Conservation (phyloP, 1,284 basidiomycete species). For the Tilletia indica region DNA sequence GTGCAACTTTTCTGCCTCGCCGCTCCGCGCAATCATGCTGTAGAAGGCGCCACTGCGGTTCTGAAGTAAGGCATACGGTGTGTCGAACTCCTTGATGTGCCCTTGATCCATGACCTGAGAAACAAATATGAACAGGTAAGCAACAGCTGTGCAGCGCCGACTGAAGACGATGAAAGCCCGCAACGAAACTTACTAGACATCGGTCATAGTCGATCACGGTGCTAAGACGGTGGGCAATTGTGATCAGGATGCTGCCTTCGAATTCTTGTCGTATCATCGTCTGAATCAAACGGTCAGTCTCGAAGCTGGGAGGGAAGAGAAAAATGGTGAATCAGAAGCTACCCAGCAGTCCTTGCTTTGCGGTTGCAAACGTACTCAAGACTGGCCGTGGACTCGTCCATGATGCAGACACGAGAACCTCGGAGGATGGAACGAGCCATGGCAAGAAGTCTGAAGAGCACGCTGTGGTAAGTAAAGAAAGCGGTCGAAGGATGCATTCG, state of each 20-base stretch:
- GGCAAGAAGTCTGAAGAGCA: conserved; percentile 57
- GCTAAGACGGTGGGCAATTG: conserved; percentile 17
- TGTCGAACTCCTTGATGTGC: conserved; percentile 18
- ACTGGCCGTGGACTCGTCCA: conserved; percentile 53
- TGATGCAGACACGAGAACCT: conserved; percentile 45
- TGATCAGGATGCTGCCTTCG: conserved; percentile 56
- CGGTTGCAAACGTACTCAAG: conserved; percentile 51
- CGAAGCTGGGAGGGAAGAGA: conserved; percentile 20
- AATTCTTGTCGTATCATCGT: conserved; percentile 77
- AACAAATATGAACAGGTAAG: neutral
- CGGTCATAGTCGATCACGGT: conserved; percentile 21
- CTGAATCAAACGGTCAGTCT: conserved; percentile 63
- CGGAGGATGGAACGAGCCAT: conserved; percentile 50
- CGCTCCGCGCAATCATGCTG: conserved; percentile 9
- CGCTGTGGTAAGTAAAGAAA: conserved; percentile 57
- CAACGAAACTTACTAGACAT: neutral
- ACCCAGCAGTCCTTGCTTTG: neutral
- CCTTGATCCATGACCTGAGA: conserved; percentile 18
- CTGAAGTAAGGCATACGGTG: conserved; percentile 9
- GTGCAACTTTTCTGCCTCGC: conserved; percentile 17
- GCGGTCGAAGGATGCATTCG: neutral
- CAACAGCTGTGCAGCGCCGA: neutral
- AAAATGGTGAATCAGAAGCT: no score
- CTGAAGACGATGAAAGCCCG: neutral
- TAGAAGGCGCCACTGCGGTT: conserved; percentile 14